Conservation (phyloP, 306 rosid genomes). For the Luffa acutangula region DNA sequence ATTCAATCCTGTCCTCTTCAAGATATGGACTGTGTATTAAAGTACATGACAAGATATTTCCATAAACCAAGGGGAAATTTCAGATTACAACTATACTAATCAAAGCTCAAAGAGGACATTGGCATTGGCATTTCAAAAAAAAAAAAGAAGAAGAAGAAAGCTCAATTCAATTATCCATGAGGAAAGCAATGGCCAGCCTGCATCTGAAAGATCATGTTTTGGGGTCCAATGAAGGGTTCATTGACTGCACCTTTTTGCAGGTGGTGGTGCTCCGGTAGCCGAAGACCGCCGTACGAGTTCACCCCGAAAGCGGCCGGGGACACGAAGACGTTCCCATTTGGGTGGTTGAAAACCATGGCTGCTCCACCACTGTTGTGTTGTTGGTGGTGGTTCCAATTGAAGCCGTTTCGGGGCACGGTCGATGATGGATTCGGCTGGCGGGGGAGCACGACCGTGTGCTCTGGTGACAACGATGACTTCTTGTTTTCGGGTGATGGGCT, state of each 20-base stretch:
- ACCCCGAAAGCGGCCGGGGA: constrained; percentile 29
- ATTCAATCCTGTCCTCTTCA: neutral
- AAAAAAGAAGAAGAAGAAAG: neutral
- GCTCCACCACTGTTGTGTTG: constrained; percentile 32
- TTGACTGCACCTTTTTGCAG: neutral
- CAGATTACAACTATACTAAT: constrained; percentile 7
- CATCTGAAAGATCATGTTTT: constrained; percentile 10
- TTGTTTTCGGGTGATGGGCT: constrained; percentile 43
- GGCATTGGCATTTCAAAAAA: neutral
- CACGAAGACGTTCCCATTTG: constrained; percentile 39
- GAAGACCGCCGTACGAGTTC: constrained; percentile 32
- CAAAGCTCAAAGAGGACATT: constrained; percentile 2
- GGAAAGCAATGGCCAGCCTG: constrained; percentile 7
- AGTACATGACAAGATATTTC: neutral
- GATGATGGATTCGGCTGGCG: constrained; percentile 21
- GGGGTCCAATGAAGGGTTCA: constrained; percentile 8
- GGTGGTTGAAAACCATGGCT: constrained; percentile 28
- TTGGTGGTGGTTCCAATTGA: constrained; percentile 32
- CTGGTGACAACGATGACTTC: constrained; percentile 36
- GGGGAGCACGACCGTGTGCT: constrained; percentile 19
- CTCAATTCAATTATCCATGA: constrained; percentile 3
- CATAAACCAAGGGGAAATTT: neutral
- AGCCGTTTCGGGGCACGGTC: neutral
- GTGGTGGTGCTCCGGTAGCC: neutral
- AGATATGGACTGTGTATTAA: neutral